Base-by-base conservation (phyloP, 768 basidiomycete species). In the Podaxis pistillaris region DNA sequence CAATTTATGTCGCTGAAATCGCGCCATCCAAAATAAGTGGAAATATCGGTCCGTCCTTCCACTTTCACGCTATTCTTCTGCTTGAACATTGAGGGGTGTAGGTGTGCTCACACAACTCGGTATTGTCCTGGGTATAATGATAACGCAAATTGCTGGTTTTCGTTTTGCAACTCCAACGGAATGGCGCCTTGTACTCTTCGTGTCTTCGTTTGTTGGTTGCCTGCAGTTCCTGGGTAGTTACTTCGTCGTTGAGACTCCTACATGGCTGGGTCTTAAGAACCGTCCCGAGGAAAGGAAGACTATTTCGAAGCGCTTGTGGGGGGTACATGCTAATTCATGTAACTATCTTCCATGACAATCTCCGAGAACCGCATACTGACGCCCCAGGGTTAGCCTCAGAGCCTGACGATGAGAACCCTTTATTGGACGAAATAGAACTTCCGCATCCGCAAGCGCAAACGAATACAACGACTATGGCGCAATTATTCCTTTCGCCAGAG, bases 1-100 rank as follows among this genome's bases (percentile, higher is more conserved):
- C 95, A 9, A 82, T 95, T 38, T 95, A 86, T 74, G 79, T 96
- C n/a, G 81, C 90, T 4, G 93, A 95, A 73, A 88, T 96, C 12
- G 86, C 93, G 0, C 95, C 94, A 0, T 75, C 84, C 2, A 81
- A 82, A 51, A 89, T 94, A 61, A 88, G 85, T 66, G 91, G 90
- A 19, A 88, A 78, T 60, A 78, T 94, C 64, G 93, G 92, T 86
- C 64, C 26, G 82, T 71, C 12, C 13, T 49, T 3, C 56, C 6
- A 33, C 33, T 37, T 28, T n/a, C 41, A 1, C 12, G 5, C n/a
- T 5, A 38, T 19, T 22, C 37, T 37, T 26, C 33, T 56, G 8
- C 15, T 15, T 44, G 4, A 36, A 46, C 28, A 22, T 33, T 57
- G 11, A 56, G 53, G 38, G 13, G 19, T 22, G 19, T 63, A 91